Conservation (phyloP, 768 basidiomycete genomes). For the Lactarius tabidus region DNA sequence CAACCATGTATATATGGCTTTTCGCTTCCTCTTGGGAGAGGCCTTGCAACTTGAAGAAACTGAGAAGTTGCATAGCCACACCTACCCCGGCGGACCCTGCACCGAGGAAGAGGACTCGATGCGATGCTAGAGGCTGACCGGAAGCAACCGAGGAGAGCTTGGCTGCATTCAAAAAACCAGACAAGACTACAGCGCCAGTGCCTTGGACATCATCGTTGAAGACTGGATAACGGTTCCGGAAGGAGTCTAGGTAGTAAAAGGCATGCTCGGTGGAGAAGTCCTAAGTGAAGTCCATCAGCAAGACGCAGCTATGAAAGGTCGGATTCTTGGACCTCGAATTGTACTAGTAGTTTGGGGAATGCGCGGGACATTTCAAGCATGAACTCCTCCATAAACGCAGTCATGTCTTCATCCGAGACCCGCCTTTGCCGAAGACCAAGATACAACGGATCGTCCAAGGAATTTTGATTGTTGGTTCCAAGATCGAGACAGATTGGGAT, state of each 20-base stretch:
- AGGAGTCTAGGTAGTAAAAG: conserved; percentile 77
- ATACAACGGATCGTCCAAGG: conserved; percentile 85
- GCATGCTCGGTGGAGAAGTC: conserved; percentile 93
- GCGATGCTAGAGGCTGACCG: conserved; percentile 61
- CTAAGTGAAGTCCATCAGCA: conserved; percentile 34
- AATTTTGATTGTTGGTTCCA: conserved; percentile 80
- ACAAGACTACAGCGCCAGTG: conserved; percentile 88
- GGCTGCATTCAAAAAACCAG: conserved; percentile 86
- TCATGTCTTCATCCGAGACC: conserved; percentile 58
- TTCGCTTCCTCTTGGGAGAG: conserved; percentile 74
- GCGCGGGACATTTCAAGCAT: conserved; percentile 72
- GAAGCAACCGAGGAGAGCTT: conserved; percentile 68
- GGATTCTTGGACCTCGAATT: conserved; percentile 60
- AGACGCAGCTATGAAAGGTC: background rate
- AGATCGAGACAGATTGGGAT: conserved; percentile 85
- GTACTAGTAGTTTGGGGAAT: conserved; percentile 81
- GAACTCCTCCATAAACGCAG: conserved; percentile 89
- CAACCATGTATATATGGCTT: conserved; percentile 73
- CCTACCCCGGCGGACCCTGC: conserved; percentile 92
- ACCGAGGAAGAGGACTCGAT: conserved; percentile 89
- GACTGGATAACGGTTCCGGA: conserved; percentile 68
- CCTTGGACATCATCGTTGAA: conserved; percentile 55
- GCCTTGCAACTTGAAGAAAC: conserved; percentile 83
- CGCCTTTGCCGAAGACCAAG: conserved; percentile 77
- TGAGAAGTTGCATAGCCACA: conserved; percentile 82